phyloP scores from a whole-genome alignment of 306 rosid genomes.

The Abrus pulchellus region DNA sequence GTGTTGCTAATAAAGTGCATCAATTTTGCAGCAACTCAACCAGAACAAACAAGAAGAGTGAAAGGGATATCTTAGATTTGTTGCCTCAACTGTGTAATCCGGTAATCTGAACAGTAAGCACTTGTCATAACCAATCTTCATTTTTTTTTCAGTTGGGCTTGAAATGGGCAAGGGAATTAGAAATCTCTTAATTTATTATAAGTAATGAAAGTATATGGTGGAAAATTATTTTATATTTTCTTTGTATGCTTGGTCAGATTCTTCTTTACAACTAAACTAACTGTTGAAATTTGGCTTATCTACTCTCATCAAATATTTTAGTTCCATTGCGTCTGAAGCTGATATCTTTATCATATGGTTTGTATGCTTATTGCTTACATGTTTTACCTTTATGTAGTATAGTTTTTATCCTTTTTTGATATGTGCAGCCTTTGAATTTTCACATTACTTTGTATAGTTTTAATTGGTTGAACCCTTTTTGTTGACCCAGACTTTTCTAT shows the following conservation, averaged over 20 bases:
- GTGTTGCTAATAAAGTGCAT: conserved; percentile 17
- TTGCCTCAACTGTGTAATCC: neutral
- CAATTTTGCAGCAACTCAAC: neutral
- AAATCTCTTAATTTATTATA: neutral
- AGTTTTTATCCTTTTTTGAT: neutral
- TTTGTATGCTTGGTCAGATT: neutral
- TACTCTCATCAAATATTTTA: neutral
- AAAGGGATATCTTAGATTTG: neutral
- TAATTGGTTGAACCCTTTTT: conserved; percentile 16
- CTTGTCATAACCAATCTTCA: neutral
- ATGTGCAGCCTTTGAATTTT: neutral
- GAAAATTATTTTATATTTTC: conserved; percentile 14
- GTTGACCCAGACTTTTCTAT: conserved; percentile 20
- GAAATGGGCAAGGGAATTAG: neutral
- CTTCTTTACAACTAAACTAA: neutral
- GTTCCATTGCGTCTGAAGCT: neutral
- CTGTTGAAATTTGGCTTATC: neutral
- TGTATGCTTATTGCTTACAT: neutral
- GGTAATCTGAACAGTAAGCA: neutral
- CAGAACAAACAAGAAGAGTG: neutral
- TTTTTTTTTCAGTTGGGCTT: neutral
- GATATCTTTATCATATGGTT: neutral
- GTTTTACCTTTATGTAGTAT: neutral
- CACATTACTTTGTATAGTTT: neutral
- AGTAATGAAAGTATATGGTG: neutral